Percentiles rank a stretch among this genome's conserved stretches.
Conservation (phyloP, 2,329 filamentous ascomycete genomes). For the Biscogniauxia marginata region DNA sequence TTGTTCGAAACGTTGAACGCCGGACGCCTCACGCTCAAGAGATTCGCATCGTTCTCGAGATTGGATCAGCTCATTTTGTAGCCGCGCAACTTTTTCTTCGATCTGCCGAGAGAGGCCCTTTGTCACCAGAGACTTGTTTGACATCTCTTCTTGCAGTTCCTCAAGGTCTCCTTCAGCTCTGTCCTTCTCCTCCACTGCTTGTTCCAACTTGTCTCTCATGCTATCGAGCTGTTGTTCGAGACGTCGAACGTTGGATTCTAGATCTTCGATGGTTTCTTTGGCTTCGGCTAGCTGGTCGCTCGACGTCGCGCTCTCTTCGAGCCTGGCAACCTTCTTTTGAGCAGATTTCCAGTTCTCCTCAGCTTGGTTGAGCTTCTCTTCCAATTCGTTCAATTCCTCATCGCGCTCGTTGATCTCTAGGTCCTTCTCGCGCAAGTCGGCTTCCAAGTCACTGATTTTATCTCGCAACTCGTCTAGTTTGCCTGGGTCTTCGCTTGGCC, state of each 20-base stretch:
- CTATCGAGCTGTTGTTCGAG: constrained; percentile 56
- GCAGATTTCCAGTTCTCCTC: constrained; percentile 59
- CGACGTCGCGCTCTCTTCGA: constrained; percentile 56
- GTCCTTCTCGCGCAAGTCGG: constrained; percentile 56
- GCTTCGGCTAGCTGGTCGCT: constrained; percentile 55
- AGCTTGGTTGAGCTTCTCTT: constrained; percentile 45
- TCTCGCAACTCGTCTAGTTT: constrained; percentile 39
- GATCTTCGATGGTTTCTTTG: constrained; percentile 56
- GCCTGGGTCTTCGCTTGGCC: constrained; percentile 40
- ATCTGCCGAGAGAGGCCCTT: constrained; percentile 73
- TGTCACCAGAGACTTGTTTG: constrained; percentile 73
- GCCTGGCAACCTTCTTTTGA: constrained; percentile 48
- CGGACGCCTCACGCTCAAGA: constrained; percentile 50
- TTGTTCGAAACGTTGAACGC: constrained; percentile 24
- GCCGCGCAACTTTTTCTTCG: constrained; percentile 64
- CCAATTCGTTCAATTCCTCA: constrained; percentile 51
- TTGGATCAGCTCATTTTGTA: constrained; percentile 65
- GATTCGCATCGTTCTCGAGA: constrained; percentile 46
- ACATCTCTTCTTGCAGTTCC: constrained; percentile 72
- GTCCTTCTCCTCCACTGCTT: constrained; percentile 53
- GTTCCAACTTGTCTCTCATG: constrained; percentile 53
- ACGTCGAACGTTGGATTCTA: constrained; percentile 54
- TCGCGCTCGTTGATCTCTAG: constrained; percentile 55
- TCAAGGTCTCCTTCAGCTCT: constrained; percentile 59
- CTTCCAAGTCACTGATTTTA: constrained; percentile 56